phyloP scores from a whole-genome alignment of 208 protist species.

The Leishmania lainsoni region DNA sequence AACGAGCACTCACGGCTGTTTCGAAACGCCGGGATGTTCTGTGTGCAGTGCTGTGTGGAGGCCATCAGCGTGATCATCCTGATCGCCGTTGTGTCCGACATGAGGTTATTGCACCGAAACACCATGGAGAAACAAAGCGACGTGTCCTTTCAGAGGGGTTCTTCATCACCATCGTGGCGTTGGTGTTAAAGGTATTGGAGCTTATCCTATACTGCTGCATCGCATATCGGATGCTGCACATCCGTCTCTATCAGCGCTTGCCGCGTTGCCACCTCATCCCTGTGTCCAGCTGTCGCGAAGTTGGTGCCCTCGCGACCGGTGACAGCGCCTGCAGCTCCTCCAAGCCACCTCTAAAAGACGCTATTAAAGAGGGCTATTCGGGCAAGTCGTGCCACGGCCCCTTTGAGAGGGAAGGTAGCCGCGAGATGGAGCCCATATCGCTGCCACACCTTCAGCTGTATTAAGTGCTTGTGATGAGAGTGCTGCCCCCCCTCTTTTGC shows the following conservation, averaged over 20 bases:
- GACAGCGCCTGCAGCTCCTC: neutral
- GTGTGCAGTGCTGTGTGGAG: neutral
- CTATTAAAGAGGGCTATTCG: neutral
- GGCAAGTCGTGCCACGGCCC: neutral
- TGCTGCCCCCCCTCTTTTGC: neutral
- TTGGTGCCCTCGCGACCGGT: neutral
- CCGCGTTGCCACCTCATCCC: slow-evolving; percentile 7
- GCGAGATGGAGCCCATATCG: neutral
- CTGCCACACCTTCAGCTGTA: too few species aligned
- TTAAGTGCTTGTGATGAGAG: neutral
- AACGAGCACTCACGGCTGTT: slow-evolving; percentile 1
- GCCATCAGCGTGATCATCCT: neutral
- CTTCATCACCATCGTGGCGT: neutral
- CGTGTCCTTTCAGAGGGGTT: neutral
- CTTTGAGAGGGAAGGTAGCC: neutral
- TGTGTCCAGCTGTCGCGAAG: neutral
- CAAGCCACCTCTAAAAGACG: neutral
- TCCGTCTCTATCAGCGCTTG: neutral
- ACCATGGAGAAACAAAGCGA: neutral
- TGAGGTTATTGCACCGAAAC: neutral
- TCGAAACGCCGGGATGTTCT: neutral
- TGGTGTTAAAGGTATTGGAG: neutral
- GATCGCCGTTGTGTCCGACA: neutral
- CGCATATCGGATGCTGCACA: neutral
- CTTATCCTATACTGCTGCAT: neutral